Percentiles rank a stretch among this genome's conserved stretches.
phyloP scores from a whole-genome alignment of 2,329 filamentous ascomycete genomes.

The Talaromyces sp. region DNA sequence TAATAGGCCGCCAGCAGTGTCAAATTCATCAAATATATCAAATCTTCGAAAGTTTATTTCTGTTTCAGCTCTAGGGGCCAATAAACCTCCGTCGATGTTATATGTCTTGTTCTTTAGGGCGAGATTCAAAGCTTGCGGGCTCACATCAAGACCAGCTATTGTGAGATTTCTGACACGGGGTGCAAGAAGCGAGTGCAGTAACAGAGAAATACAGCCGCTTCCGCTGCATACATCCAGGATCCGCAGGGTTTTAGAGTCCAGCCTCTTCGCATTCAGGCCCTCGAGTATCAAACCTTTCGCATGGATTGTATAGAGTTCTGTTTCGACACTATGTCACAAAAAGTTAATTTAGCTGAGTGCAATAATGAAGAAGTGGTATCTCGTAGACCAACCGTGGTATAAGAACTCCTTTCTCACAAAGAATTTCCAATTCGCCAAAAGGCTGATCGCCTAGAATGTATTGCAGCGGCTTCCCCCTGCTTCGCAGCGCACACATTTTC shows the following conservation, averaged over 20 bases:
- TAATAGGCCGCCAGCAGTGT: constrained; percentile 11
- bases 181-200: constrained; percentile 61
- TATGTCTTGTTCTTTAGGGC: constrained; percentile 59
- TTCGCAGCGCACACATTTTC: constrained; percentile 39
- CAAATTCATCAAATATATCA: constrained; percentile 32
- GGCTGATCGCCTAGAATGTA: constrained; percentile 86
- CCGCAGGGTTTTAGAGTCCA: constrained; percentile 38
- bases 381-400: constrained; percentile 62
- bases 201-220: constrained; percentile 81
- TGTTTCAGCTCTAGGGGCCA: constrained; percentile 22
- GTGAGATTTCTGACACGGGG: constrained; percentile 39
- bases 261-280: background rate
- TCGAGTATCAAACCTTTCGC: constrained; percentile 46
- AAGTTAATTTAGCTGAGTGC: background rate
- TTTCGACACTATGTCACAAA: constrained; percentile 52
- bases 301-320: constrained; percentile 62
- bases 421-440: constrained; percentile 77
- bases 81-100: constrained; percentile 38
- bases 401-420: constrained; percentile 71
- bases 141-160: constrained; percentile 72
- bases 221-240: constrained; percentile 87
- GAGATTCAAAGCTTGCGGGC: constrained; percentile 59
- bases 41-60: constrained; percentile 46
- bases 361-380: background rate
- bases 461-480: constrained; percentile 72